These are phyloP conservation scores for Barnettozyma californica DNA, from an alignment of 805 yeast genomes.

Conservation along the genomic window DNA sequence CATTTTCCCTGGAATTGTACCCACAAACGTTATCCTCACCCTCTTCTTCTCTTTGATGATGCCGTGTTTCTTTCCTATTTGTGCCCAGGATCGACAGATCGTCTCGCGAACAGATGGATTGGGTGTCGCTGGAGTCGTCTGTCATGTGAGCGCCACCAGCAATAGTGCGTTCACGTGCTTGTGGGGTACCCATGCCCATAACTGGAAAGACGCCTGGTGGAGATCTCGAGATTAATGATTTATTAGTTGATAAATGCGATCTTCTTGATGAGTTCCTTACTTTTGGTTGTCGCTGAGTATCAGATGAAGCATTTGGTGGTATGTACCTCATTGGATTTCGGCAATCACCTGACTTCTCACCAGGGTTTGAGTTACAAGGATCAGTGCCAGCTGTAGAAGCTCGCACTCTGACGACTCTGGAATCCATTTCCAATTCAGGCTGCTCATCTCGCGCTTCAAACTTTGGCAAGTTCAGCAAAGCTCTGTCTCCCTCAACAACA, in stretches of 20 bases:
- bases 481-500: slow-evolving; percentile 68
- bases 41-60: slow-evolving; percentile 23
- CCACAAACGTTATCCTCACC: slow-evolving; percentile 25
- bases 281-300: slow-evolving; percentile 1
- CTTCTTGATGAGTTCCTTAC: slow-evolving; percentile 10
- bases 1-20: slow-evolving; percentile 30
- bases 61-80: slow-evolving; percentile 10
- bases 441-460: slow-evolving; percentile 76
- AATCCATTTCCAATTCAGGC: slow-evolving; percentile 71
- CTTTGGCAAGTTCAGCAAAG: slow-evolving; percentile 53
- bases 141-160: slow-evolving; percentile 33
- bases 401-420: slow-evolving; percentile 61
- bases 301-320: slow-evolving; percentile 8
- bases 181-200: slow-evolving; percentile 68
- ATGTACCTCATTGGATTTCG: slow-evolving; percentile 17
- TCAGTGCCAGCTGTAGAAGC: neutral
- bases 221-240: slow-evolving; percentile 33
- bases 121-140: slow-evolving; percentile 2
- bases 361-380: neutral
- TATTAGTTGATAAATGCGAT: slow-evolving; percentile 1
- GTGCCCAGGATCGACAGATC: slow-evolving; percentile 8
- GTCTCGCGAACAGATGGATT: slow-evolving; percentile 8
- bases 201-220: slow-evolving; percentile 82
- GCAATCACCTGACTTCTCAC: slow-evolving; percentile 6
- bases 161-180: slow-evolving; percentile 49